These are phyloP conservation scores for Rhizopogon sp. DNA, from an alignment of 768 basidiomycete species.

Conservation along the genomic window DNA sequence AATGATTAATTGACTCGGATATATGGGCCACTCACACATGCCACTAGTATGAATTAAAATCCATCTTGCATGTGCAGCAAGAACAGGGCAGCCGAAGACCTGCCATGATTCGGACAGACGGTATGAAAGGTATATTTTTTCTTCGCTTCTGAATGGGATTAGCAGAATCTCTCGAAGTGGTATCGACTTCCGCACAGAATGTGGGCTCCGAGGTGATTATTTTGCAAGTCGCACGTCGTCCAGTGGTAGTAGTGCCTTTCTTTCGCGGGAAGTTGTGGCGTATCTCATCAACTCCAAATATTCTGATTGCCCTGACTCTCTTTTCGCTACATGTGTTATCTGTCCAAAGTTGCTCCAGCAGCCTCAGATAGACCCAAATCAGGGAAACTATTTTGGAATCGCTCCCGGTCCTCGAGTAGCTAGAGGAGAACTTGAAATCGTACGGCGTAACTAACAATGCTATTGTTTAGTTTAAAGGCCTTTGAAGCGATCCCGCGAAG, in stretches of 20 bases:
- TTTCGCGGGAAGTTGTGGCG: not conserved
- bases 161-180: too few species aligned
- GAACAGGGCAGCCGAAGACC: not conserved
- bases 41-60: too few species aligned
- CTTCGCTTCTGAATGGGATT: not conserved
- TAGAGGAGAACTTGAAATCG: not conserved
- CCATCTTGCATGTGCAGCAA: not conserved
- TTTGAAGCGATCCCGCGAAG: too few species aligned
- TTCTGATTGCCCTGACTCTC: not conserved
- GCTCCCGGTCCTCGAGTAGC: not conserved
- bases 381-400: not conserved
- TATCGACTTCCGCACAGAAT: not conserved
- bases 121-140: not conserved
- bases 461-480: not conserved
- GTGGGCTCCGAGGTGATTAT: not conserved
- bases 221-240: not conserved
- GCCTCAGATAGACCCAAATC: not conserved
- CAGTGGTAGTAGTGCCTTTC: not conserved
- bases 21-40: not conserved
- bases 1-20: not conserved
- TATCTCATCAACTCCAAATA: not conserved
- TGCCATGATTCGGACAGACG: not conserved
- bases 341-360: not conserved
- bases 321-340: not conserved
- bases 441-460: too few species aligned